Conservation (phyloP, 2,329 filamentous ascomycete species). For the Penicillium nordicum region DNA sequence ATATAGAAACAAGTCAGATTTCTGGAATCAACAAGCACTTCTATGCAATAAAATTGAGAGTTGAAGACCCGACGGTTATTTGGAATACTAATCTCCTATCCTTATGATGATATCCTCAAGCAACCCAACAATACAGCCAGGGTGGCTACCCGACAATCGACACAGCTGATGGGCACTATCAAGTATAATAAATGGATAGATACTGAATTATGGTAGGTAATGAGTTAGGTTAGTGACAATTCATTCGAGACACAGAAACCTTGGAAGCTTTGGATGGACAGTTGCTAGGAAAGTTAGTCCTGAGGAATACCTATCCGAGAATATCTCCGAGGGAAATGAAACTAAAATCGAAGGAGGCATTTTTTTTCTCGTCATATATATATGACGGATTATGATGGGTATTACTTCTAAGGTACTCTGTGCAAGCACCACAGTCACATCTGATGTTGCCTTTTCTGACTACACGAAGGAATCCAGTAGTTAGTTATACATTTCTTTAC, state of each 20-base stretch:
- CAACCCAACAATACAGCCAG: not conserved
- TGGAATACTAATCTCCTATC: not conserved
- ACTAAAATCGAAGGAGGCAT: not conserved
- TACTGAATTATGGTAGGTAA: not conserved
- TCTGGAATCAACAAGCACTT: not conserved
- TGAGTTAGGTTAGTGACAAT: not conserved
- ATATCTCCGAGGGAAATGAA: not conserved
- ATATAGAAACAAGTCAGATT: not conserved
- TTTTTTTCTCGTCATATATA: not conserved
- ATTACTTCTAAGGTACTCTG: not conserved
- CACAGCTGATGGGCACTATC: not conserved
- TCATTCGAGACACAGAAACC: not conserved
- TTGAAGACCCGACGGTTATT: fast-evolving
- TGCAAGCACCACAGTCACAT: not conserved
- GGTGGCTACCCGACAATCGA: not conserved
- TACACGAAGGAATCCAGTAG: not conserved
- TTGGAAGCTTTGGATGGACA: not conserved
- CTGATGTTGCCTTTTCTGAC: not conserved
- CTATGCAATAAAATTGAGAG: not conserved
- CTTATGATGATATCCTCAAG: not conserved
- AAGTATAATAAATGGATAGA: too few species aligned
- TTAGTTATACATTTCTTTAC: not conserved
- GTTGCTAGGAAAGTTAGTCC: not conserved
- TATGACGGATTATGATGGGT: not conserved
- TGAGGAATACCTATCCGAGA: not conserved